phyloP scores from a whole-genome alignment of 345 rosid species.

The Salix caprea region DNA sequence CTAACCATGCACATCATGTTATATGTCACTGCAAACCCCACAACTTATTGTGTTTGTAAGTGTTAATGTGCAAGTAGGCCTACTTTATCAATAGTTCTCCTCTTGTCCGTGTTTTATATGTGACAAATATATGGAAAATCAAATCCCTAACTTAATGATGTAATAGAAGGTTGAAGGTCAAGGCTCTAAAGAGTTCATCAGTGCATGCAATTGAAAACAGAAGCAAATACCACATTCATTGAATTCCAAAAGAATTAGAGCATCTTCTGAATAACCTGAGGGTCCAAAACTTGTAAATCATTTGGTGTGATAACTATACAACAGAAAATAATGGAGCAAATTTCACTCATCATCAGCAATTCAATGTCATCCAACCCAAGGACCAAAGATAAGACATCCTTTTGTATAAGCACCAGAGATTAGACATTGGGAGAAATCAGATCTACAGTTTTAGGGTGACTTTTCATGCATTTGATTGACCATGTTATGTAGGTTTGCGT shows the following conservation, averaged over 20 bases:
- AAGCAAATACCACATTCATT: background rate
- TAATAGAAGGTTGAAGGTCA: background rate
- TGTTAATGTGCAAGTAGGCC: background rate
- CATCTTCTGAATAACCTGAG: background rate
- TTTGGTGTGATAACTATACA: background rate
- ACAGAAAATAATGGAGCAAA: background rate
- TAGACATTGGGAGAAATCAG: background rate
- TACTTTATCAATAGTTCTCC: background rate
- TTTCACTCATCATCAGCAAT: background rate
- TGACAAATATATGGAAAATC: background rate
- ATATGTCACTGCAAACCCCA: background rate
- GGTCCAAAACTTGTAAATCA: background rate
- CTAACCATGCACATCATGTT: background rate
- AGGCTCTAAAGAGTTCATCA: background rate
- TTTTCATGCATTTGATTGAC: background rate
- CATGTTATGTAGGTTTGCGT: constrained; percentile 1
- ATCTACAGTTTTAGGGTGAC: background rate
- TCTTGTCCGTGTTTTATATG: background rate
- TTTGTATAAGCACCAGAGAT: background rate
- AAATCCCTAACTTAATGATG: background rate
- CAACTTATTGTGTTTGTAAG: background rate
- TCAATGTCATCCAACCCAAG: background rate
- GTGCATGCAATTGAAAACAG: background rate
- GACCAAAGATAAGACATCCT: background rate
- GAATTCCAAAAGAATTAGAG: background rate